phyloP scores from a whole-genome alignment of 306 rosid genomes.

The Vicia faba region DNA sequence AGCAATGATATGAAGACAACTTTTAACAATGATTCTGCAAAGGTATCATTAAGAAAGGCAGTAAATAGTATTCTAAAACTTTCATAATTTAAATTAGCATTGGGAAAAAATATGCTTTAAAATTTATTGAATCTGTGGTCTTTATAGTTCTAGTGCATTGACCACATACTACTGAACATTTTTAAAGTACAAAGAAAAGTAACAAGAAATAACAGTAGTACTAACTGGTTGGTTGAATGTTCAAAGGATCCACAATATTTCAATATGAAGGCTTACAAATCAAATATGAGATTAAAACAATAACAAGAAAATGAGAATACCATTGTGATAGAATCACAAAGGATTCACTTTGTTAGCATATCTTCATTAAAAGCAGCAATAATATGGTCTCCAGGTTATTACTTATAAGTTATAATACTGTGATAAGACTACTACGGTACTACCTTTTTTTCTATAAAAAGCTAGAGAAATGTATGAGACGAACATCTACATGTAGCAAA shows the following conservation, averaged over 20 bases:
- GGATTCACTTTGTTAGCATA: not conserved
- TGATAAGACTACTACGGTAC: slow-evolving; percentile 6
- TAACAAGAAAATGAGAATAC: slow-evolving; percentile 2
- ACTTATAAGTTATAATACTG: not conserved
- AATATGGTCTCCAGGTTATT: slow-evolving; percentile 6
- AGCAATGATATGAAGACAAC: slow-evolving; percentile 31
- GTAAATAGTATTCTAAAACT: slow-evolving; percentile 24
- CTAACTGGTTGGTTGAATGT: not conserved
- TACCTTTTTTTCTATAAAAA: slow-evolving; percentile 9
- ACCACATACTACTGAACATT: not conserved
- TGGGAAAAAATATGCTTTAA: slow-evolving; percentile 10
- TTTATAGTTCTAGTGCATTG: slow-evolving; percentile 3
- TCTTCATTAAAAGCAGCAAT: slow-evolving; percentile 23
- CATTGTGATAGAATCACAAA: slow-evolving; percentile 18
- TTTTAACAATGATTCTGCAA: slow-evolving; percentile 28
- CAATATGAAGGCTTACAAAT: slow-evolving; percentile 7
- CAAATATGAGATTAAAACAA: slow-evolving; percentile 6
- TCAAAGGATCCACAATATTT: slow-evolving; percentile 14
- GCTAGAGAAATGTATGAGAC: slow-evolving; percentile 14
- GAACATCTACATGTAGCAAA: slow-evolving; percentile 31
- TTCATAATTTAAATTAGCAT: slow-evolving; percentile 4
- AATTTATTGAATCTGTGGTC: slow-evolving; percentile 5
- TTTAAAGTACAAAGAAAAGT: not conserved
- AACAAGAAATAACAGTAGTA: not conserved
- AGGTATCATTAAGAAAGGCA: slow-evolving; percentile 23